phyloP scores from a whole-genome alignment of 202 grass and related monocot genomes.

The Hordeum pubiflorum region DNA sequence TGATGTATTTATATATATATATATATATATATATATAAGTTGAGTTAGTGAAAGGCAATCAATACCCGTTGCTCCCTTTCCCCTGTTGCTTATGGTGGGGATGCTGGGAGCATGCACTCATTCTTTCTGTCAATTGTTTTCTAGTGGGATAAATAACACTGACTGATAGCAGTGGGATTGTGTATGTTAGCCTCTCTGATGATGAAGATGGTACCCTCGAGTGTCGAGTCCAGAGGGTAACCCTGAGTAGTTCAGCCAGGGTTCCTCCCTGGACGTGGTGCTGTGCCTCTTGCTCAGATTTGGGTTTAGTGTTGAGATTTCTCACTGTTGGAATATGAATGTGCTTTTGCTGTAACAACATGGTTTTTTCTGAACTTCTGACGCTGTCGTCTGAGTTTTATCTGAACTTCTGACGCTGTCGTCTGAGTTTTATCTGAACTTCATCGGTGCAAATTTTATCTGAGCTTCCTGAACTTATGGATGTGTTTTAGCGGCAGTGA shows the following conservation, averaged over 20 bases:
- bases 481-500: too few relatives aligned
- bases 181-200: neutral
- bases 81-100: conserved; percentile 29
- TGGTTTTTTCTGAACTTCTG: neutral
- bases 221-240: neutral
- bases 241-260: neutral
- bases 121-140: conserved; percentile 33
- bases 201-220: neutral
- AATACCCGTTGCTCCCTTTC: conserved; percentile 25
- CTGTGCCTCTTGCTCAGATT: neutral
- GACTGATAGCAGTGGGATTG: neutral
- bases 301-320: neutral
- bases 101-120: conserved; percentile 28
- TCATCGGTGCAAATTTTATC: too few relatives aligned
- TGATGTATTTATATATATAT: conserved; percentile 52
- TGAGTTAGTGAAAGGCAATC: conserved; percentile 22
- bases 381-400: too few relatives aligned
- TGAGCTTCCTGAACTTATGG: too few relatives aligned
- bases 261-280: neutral
- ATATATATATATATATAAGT: neutral
- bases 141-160: conserved; percentile 26
- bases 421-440: too few relatives aligned
- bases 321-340: neutral
- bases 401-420: too few relatives aligned
- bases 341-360: neutral